Conservation (phyloP, 2,329 filamentous ascomycete genomes). For the Colletotrichum higginsianum region DNA sequence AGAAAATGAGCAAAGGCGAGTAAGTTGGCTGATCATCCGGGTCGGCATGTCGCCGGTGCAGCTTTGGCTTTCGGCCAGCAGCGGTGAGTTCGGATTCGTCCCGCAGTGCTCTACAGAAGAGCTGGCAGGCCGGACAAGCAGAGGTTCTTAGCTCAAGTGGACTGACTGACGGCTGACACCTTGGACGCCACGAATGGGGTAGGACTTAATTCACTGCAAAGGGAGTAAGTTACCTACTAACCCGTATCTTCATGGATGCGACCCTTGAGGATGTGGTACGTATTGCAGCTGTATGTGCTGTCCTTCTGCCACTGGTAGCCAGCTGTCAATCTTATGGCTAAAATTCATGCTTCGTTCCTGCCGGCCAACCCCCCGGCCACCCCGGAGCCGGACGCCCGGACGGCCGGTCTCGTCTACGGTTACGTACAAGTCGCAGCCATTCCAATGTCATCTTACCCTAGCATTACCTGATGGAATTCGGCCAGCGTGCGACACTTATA, state of each 20-base stretch:
- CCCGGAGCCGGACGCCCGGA: constrained; percentile 14
- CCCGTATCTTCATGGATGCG: too few relatives aligned
- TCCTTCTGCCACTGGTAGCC: too few relatives aligned
- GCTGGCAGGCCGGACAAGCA: not conserved
- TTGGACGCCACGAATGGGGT: constrained; percentile 22
- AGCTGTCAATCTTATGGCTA: too few relatives aligned
- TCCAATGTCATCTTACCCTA: constrained; percentile 1
- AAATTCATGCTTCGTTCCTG: constrained; percentile 20
- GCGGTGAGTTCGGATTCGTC: constrained; percentile 37
- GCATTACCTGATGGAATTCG: constrained; percentile 1
- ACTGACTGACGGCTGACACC: not conserved
- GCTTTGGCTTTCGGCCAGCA: constrained; percentile 28
- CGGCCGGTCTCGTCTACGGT: constrained; percentile 26
- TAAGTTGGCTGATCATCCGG: constrained; percentile 3
- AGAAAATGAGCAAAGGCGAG: not conserved
- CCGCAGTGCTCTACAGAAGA: constrained; percentile 6
- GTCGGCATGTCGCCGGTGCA: constrained; percentile 8
- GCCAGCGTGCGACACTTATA: not conserved
- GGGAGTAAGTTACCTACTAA: too few relatives aligned
- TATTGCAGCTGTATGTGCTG: too few relatives aligned
- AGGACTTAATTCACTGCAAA: not conserved
- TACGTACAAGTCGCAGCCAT: constrained; percentile 25
- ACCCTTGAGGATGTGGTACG: too few relatives aligned
- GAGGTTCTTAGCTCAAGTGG: not conserved
- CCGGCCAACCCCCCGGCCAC: not conserved